These are phyloP conservation scores for Bullera alba DNA, from an alignment of 768 basidiomycete genomes.

Conservation along the genomic window DNA sequence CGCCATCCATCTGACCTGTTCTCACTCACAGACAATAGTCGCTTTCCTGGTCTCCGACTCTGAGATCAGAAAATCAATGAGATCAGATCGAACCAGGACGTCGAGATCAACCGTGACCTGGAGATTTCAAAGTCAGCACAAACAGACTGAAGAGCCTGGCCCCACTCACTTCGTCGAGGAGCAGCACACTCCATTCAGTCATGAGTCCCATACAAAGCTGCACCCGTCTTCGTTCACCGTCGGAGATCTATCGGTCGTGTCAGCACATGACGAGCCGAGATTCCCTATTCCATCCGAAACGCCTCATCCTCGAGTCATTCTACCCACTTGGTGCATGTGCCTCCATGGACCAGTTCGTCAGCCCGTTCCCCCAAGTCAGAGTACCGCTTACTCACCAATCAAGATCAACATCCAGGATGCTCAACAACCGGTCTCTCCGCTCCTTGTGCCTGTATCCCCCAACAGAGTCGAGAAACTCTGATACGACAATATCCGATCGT, in stretches of 20 bases:
- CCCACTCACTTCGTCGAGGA: constrained; percentile 78
- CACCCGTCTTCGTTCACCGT: constrained; percentile 86
- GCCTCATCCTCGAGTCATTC: too few species aligned
- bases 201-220: constrained; percentile 96
- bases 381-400: constrained; percentile 52
- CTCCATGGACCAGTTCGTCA: constrained; percentile 1
- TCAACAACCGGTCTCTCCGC: constrained; percentile 73
- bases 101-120: constrained; percentile 96
- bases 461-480: constrained; percentile 92
- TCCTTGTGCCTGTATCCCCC: constrained; percentile 92
- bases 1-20: background rate
- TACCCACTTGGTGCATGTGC: constrained; percentile 23
- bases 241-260: constrained; percentile 68
- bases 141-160: background rate
- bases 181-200: constrained; percentile 83
- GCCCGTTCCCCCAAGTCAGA: too few species aligned
- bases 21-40: constrained; percentile 70
- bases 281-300: background rate
- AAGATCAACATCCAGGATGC: constrained; percentile 88
- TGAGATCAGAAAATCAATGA: constrained; percentile 76
- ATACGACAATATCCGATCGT: constrained; percentile 81
- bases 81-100: constrained; percentile 82
- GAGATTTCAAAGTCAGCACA: background rate
- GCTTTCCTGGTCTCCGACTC: constrained; percentile 75
- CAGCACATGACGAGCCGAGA: background rate